A percentile compares a stretch with the other conserved stretches of the same genome.
phyloP scores from a whole-genome alignment of 2,329 filamentous ascomycete species.

The Talaromyces funiculosus region DNA sequence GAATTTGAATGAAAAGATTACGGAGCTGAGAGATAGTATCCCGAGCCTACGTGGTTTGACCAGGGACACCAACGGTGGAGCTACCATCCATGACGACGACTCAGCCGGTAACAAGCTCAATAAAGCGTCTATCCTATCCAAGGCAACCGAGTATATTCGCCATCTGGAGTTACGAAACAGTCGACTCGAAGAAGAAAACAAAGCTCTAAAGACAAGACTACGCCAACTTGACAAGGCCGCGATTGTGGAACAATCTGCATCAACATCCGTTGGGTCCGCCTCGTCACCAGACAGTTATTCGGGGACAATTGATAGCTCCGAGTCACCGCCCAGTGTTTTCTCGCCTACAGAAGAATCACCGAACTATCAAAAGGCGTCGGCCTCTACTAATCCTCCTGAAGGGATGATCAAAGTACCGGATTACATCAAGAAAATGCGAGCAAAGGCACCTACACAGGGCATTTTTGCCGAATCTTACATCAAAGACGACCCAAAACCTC shows the following conservation, averaged over 20 bases:
- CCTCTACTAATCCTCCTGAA: conserved; percentile 32
- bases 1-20: conserved; percentile 96
- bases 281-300: conserved; percentile 39
- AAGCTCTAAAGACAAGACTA: conserved; percentile 69
- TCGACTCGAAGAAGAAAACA: conserved; percentile 74
- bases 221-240: conserved; percentile 66
- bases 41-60: conserved; percentile 82
- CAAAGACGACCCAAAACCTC: conserved; percentile 23
- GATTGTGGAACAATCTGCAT: conserved; percentile 37
- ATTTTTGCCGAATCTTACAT: conserved; percentile 37
- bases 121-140: conserved; percentile 93
- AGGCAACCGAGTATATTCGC: conserved; percentile 92
- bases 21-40: conserved; percentile 83
- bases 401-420: conserved; percentile 42
- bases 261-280: conserved; percentile 29
- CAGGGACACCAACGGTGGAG: conserved; percentile 45
- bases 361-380: conserved; percentile 27
- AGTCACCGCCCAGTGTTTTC: conserved; percentile 37
- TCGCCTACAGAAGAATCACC: conserved; percentile 33
- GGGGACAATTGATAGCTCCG: conserved; percentile 30
- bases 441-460: conserved; percentile 28
- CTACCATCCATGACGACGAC: conserved; percentile 65
- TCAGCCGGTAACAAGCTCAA: conserved; percentile 89
- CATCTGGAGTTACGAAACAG: conserved; percentile 89
- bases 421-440: conserved; percentile 38